Base-by-base conservation (phyloP, 179 eudicot genomes). In the Spinacia oleracea region DNA sequence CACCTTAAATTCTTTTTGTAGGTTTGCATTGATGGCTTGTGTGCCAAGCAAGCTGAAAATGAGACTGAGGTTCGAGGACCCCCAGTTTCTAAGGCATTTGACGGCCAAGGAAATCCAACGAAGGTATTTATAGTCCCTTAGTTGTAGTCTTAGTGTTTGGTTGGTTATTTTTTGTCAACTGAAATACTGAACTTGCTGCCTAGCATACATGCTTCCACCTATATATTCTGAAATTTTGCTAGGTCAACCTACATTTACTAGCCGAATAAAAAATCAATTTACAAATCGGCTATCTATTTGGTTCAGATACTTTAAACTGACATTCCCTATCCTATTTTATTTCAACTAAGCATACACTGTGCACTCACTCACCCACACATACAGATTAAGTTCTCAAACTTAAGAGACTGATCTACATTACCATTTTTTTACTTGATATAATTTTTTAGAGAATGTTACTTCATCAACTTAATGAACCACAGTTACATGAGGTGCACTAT, bases 41-140 rank as follows among this genome's bases (percentile, higher is more conserved):
- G 85, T 83, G 79, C 91, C 58, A 93, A 83, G 88, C 99, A 96
- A 84, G 83, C 73, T 43, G 91, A 83, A 58, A 90, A 80, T 68
- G 91, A 91, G 87, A 84, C 90, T 59, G 98, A 96, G 86, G 88
- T 90, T 84, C 94, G 99, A 79, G 99, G 99, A 67, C 99, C 99
- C 78, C 98, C 99, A 68, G 93, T 83, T 82, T 89, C 96, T 18
- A 96, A 93, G 86, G 97, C 99, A 74, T 96, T 93, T 85, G 99
- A 96, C 73, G 74, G 78, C 77, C 85, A 89, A 79, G 97, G 97
- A 87, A 89, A 87, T 81, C 94, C 99, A 69, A 91, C 99, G 9
- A 96, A 96, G 99, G 99, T 92, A 74, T 81, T 50, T 80, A 35
- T 53, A 76, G 29, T 78, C 5, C 29, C 21, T 32, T 56, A 69